These are phyloP conservation scores for Pisolithus orientalis DNA, from an alignment of 768 basidiomycete genomes.

Conservation along the genomic window DNA sequence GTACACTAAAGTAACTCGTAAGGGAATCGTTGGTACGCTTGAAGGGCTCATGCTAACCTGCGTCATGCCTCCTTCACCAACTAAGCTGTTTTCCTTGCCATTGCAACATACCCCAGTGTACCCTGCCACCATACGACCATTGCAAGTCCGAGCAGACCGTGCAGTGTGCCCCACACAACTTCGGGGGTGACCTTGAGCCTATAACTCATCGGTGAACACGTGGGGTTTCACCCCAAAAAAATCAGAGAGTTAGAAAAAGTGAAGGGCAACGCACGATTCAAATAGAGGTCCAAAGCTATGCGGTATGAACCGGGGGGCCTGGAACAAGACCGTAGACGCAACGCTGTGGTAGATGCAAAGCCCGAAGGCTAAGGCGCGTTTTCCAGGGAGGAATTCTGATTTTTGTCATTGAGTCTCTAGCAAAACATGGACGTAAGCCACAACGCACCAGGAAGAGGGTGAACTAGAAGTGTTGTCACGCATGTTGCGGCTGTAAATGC, in stretches of 20 bases:
- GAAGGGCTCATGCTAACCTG: neutral
- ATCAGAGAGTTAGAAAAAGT: neutral
- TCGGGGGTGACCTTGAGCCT: slow-evolving; percentile 69
- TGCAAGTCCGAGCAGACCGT: slow-evolving; percentile 64
- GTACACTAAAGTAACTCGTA: no score
- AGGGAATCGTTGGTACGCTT: no score
- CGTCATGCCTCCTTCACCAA: neutral
- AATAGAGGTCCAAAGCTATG: slow-evolving; percentile 53
- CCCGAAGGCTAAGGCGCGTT: slow-evolving; percentile 73
- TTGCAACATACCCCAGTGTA: slow-evolving; percentile 49
- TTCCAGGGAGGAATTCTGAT: slow-evolving; percentile 77
- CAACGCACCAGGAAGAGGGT: slow-evolving; percentile 62
- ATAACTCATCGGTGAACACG: slow-evolving; percentile 1
- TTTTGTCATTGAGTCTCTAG: neutral
- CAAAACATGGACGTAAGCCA: neutral
- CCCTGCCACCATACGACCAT: slow-evolving; percentile 83
- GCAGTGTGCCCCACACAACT: slow-evolving; percentile 61
- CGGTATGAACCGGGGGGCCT: slow-evolving; percentile 77
- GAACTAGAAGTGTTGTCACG: slow-evolving; percentile 56
- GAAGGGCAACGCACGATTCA: slow-evolving; percentile 47
- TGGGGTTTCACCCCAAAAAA: neutral
- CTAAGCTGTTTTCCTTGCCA: slow-evolving; percentile 24
- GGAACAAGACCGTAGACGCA: slow-evolving; percentile 66
- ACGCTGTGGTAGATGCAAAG: slow-evolving; percentile 73
- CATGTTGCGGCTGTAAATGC: slow-evolving; percentile 57